These are phyloP conservation scores for Dorcoceras hygrometricum DNA, from an alignment of 257 asterid species.

Conservation along the genomic window DNA sequence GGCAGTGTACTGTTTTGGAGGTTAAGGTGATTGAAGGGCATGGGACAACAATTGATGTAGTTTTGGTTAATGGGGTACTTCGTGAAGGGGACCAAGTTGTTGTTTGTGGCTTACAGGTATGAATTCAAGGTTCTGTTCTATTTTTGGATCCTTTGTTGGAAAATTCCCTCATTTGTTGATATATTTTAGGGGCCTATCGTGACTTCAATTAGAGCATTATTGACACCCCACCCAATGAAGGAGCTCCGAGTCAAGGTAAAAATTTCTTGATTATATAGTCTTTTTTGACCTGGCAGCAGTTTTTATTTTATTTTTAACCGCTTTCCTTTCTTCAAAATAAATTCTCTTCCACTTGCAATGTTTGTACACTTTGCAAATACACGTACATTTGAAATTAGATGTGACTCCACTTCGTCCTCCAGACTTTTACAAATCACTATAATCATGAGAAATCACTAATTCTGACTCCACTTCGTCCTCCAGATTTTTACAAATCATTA, in stretches of 20 bases:
- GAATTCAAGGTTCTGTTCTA: constrained; percentile 20
- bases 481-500: background rate
- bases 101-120: constrained; percentile 93
- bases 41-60: constrained; percentile 94
- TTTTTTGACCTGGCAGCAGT: background rate
- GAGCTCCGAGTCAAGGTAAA: constrained; percentile 97
- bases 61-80: constrained; percentile 93
- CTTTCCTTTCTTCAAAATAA: background rate
- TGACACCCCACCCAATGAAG: constrained; percentile 99
- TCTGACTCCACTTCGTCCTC: background rate
- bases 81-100: constrained; percentile 97
- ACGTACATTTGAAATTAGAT: background rate
- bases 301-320: background rate
- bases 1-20: constrained; percentile 98
- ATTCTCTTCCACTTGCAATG: background rate
- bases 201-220: constrained; percentile 80
- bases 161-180: too few relatives aligned
- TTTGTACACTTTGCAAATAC: background rate
- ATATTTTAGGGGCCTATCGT: constrained; percentile 87
- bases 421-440: background rate
- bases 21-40: constrained; percentile 98
- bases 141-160: constrained; percentile 17
- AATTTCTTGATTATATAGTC: constrained; percentile 17
- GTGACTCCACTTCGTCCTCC: background rate
- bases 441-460: background rate